Conservation (phyloP, 345 rosid species). For the Salix suchowensis region DNA sequence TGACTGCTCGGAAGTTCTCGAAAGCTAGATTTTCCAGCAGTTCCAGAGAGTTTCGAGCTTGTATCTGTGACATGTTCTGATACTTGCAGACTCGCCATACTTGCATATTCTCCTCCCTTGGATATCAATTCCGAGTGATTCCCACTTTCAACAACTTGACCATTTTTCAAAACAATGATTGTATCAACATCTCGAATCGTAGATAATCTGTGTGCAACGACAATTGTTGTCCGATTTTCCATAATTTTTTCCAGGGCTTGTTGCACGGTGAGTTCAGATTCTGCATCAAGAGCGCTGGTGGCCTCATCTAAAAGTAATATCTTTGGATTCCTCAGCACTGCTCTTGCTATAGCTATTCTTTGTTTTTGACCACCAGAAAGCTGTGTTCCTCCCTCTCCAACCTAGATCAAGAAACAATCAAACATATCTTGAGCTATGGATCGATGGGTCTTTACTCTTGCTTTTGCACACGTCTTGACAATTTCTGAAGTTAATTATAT, state of each 20-base stretch:
- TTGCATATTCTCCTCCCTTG: slow-evolving; percentile 61
- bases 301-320: slow-evolving; percentile 84
- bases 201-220: slow-evolving; percentile 69
- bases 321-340: slow-evolving; percentile 71
- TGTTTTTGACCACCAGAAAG: slow-evolving; percentile 96
- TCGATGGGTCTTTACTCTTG: background rate
- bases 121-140: slow-evolving; percentile 57
- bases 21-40: slow-evolving; percentile 41
- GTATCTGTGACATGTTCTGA: slow-evolving; percentile 32
- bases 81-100: slow-evolving; percentile 50
- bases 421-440: background rate
- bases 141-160: slow-evolving; percentile 66
- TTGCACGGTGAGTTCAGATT: slow-evolving; percentile 72
- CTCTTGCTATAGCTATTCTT: slow-evolving; percentile 86
- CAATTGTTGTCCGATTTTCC: slow-evolving; percentile 58
- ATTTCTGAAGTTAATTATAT: no score
- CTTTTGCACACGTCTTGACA: background rate
- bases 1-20: slow-evolving; percentile 25
- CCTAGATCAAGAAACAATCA: slow-evolving; percentile 38
- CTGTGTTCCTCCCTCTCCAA: slow-evolving; percentile 92
- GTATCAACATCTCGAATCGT: slow-evolving; percentile 64
- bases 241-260: slow-evolving; percentile 62
- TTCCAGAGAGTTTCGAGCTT: slow-evolving; percentile 30
- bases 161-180: slow-evolving; percentile 65
- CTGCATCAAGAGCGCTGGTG: slow-evolving; percentile 83